Evolutionary conservation across 2,329 filamentous ascomycete species (phyloP).

Genomic region (Phialemoniopsis sp.): DNA sequence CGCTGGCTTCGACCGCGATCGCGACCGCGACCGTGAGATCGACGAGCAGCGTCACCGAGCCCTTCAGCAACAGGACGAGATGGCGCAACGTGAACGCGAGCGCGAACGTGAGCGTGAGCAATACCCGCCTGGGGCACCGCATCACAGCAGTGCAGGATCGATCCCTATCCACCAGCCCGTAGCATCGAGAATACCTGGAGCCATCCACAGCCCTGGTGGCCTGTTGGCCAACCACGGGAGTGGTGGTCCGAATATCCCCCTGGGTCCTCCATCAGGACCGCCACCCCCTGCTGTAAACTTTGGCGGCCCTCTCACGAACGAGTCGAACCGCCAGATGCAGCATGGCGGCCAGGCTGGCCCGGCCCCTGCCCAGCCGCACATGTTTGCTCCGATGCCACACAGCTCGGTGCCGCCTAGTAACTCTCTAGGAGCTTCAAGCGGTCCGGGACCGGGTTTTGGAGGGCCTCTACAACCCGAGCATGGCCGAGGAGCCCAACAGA

Average conservation of each 20-base stretch:
- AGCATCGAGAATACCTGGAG: conserved; percentile 71
- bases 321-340: conserved; percentile 45
- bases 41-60: conserved; percentile 41
- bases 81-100: conserved; percentile 46
- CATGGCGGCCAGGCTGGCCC: conserved; percentile 45
- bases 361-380: conserved; percentile 46
- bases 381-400: conserved; percentile 53
- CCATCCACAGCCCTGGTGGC: conserved; percentile 89
- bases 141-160: conserved; percentile 83
- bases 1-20: conserved; percentile 42
- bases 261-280: conserved; percentile 45
- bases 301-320: conserved; percentile 49
- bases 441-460: conserved; percentile 63
- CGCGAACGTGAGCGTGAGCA: conserved; percentile 63
- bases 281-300: conserved; percentile 38
- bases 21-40: conserved; percentile 39
- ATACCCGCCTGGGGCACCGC: conserved; percentile 63
- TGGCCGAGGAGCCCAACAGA: conserved; percentile 58
- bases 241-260: conserved; percentile 46
- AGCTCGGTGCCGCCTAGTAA: conserved; percentile 43
- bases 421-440: conserved; percentile 54
- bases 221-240: conserved; percentile 72
- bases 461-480: conserved; percentile 61
- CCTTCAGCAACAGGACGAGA: conserved; percentile 42
- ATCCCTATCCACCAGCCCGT: conserved; percentile 94